Percentiles rank a stretch among this genome's conserved stretches.
Conservation (phyloP, 192 early-diverging fungal species). For the Backusella mclennaniae region DNA sequence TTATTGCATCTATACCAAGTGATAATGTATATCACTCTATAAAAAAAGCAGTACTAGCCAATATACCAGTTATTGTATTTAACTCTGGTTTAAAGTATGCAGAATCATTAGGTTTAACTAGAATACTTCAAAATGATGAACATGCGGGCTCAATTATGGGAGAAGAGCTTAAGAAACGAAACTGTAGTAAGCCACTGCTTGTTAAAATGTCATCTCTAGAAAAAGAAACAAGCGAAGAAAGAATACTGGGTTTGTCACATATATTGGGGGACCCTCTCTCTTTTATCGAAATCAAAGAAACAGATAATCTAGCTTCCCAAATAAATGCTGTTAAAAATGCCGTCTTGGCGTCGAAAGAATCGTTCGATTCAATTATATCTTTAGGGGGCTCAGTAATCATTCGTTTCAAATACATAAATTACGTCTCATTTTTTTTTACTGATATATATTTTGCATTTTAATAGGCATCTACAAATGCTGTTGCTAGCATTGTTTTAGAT, state of each 20-base stretch:
- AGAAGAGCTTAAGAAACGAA: neutral
- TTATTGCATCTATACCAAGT: conserved; percentile 22
- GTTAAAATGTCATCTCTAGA: neutral
- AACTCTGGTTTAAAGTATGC: conserved; percentile 12
- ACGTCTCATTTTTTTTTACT: neutral
- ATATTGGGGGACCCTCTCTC: neutral
- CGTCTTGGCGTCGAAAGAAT: neutral
- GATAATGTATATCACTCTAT: conserved; percentile 1
- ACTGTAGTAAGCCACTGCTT: neutral
- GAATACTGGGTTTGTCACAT: neutral
- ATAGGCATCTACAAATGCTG: conserved; percentile 4
- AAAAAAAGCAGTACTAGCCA: neutral
- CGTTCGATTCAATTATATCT: conserved; percentile 19
- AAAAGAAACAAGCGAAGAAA: neutral
- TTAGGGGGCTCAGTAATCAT: conserved; percentile 17
- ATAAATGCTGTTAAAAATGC: neutral
- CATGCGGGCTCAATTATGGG: conserved; percentile 4
- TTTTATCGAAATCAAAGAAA: neutral
- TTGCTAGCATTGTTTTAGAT: neutral
- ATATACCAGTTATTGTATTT: conserved; percentile 20
- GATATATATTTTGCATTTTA: neutral
- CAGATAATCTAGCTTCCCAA: neutral
- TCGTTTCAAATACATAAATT: neutral
- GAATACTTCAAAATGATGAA: conserved; percentile 14
- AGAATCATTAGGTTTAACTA: neutral